Percentiles rank a stretch among this genome's conserved stretches.
These are phyloP conservation scores for Arabidopsis thaliana DNA, from an alignment of 345 rosid species.

Conservation along the genomic window TAIR10.1 NC_003075.7:17173001-17173500, in stretches of 20 bases:
- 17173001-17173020: slow-evolving; percentile 84
- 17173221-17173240: slow-evolving; percentile 9
- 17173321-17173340: not conserved
- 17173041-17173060: slow-evolving; percentile 31
- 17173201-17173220: not conserved
- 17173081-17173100: slow-evolving; percentile 19
- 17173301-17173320: not conserved
- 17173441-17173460: not conserved
- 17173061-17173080: slow-evolving; percentile 31
- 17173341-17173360: not conserved
- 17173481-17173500: too few relatives aligned
- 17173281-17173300: not conserved
- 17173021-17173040: slow-evolving; percentile 42
- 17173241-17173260: not conserved
- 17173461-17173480: not conserved
- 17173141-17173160: slow-evolving; percentile 53
- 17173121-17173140: slow-evolving; percentile 68
- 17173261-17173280: not conserved
- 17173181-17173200: slow-evolving; percentile 5
- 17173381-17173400: not conserved
- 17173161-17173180: slow-evolving; percentile 7
- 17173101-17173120: slow-evolving; percentile 11
- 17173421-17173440: not conserved
- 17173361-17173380: not conserved
- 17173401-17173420: not conserved